Conservation (phyloP, 2,329 filamentous ascomycete genomes). For the Tympanopsis confertula region DNA sequence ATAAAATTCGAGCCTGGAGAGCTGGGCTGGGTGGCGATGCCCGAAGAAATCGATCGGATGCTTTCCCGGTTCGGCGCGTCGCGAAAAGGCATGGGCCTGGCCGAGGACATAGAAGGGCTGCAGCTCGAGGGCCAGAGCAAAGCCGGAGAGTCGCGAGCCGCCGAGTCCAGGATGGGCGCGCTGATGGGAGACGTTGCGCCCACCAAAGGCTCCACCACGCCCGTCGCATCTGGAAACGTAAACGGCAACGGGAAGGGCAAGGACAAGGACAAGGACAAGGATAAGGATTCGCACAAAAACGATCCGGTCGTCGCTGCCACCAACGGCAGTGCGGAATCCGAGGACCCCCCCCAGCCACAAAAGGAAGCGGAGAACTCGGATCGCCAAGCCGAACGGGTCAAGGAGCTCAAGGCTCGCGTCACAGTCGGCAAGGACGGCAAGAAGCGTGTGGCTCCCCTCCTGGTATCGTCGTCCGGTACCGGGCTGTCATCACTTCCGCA, state of each 20-base stretch:
- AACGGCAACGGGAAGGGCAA: slow-evolving; percentile 10
- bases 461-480: slow-evolving; percentile 80
- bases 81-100: slow-evolving; percentile 75
- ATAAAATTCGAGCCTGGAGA: slow-evolving; percentile 77
- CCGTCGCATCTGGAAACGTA: neutral
- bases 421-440: slow-evolving; percentile 95
- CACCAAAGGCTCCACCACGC: slow-evolving; percentile 4
- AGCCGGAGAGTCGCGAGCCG: slow-evolving; percentile 76
- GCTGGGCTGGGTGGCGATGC: slow-evolving; percentile 74
- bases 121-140: slow-evolving; percentile 85
- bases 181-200: slow-evolving; percentile 76
- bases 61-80: slow-evolving; percentile 86
- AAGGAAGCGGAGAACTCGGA: slow-evolving; percentile 34
- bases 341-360: neutral
- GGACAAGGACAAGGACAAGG: slow-evolving; percentile 20
- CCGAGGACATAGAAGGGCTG: slow-evolving; percentile 83
- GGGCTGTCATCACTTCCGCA: slow-evolving; percentile 82
- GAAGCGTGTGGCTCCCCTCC: slow-evolving; percentile 82
- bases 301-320: slow-evolving; percentile 4
- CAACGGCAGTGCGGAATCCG: slow-evolving; percentile 7
- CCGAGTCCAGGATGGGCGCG: slow-evolving; percentile 91
- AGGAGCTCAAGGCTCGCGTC: slow-evolving; percentile 72
- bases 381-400: slow-evolving; percentile 40
- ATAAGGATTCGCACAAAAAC: slow-evolving; percentile 7
- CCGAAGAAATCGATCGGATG: slow-evolving; percentile 83